These are phyloP conservation scores for Mercurialis annua DNA, from an alignment of 345 rosid genomes.

Conservation along the genomic window DNA sequence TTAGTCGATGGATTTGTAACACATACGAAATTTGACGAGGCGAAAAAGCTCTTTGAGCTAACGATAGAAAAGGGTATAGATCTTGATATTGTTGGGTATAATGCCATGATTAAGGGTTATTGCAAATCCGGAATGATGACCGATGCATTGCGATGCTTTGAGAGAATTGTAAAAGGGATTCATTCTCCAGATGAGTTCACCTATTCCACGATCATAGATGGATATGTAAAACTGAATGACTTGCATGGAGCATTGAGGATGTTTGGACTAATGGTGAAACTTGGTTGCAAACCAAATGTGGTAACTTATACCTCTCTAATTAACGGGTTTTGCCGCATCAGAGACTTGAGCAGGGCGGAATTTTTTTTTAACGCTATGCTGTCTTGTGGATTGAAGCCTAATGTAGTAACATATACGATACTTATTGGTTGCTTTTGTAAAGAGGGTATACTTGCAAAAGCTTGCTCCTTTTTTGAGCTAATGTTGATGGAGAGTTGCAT, in stretches of 20 bases:
- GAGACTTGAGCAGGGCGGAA: constrained; percentile 58
- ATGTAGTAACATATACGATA: constrained; percentile 72
- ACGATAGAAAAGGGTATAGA: constrained; percentile 51
- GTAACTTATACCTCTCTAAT: constrained; percentile 74
- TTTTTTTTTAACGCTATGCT: constrained; percentile 56
- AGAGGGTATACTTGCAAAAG: constrained; percentile 55
- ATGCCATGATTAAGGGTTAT: constrained; percentile 84
- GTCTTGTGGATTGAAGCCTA: constrained; percentile 57
- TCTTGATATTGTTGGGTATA: constrained; percentile 63
- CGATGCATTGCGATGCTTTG: constrained; percentile 51
- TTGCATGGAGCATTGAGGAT: constrained; percentile 49
- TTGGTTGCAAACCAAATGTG: constrained; percentile 66
- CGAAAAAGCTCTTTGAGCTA: constrained; percentile 49
- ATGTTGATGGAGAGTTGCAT: constrained; percentile 61
- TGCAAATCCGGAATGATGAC: constrained; percentile 72
- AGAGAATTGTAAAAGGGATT: constrained; percentile 45
- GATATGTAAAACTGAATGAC: constrained; percentile 71
- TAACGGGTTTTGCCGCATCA: constrained; percentile 59
- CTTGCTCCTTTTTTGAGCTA: constrained; percentile 60
- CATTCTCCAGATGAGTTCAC: constrained; percentile 69
- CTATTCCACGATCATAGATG: constrained; percentile 74
- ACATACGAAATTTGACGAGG: constrained; percentile 57
- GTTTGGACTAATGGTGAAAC: constrained; percentile 56
- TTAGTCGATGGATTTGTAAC: constrained; percentile 73
- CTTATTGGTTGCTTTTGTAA: constrained; percentile 62